Conservation (phyloP, 306 rosid species). For the Gastrolobium bilobum region DNA sequence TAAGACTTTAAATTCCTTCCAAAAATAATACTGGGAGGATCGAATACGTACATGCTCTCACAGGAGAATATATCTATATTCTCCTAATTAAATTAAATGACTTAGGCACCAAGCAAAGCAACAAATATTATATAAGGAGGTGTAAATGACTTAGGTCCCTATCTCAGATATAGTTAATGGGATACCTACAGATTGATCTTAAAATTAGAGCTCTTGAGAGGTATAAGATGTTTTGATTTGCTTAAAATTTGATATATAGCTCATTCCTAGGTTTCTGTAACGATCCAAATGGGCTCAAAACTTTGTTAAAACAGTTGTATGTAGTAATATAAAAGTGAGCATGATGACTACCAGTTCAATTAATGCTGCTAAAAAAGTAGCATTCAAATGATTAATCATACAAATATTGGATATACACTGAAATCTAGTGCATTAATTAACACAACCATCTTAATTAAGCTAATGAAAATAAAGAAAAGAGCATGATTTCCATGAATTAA, state of each 20-base stretch:
- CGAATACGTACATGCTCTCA: too few species aligned
- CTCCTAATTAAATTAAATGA: too few species aligned
- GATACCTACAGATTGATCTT: not conserved
- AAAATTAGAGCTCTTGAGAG: not conserved
- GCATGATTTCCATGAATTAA: conserved; percentile 45
- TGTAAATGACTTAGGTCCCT: not conserved
- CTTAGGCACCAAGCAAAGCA: too few species aligned
- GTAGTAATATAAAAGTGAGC: not conserved
- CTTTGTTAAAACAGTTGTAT: not conserved
- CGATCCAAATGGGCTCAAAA: not conserved
- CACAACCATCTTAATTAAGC: conserved; percentile 44
- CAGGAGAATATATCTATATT: too few species aligned
- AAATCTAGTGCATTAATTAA: conserved; percentile 39
- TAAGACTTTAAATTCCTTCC: too few species aligned
- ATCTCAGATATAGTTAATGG: not conserved
- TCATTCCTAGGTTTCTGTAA: not conserved
- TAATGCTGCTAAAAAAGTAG: conserved; percentile 44
- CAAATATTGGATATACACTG: conserved; percentile 54
- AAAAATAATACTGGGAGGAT: too few species aligned
- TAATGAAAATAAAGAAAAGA: conserved; percentile 48
- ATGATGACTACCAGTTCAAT: conserved; percentile 16
- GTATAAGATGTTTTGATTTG: not conserved
- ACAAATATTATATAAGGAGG: too few species aligned
- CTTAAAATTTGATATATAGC: not conserved
- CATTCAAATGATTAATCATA: conserved; percentile 56